A percentile compares a stretch with the other conserved stretches of the same genome.
These are phyloP conservation scores for Microbotryum scabiosae DNA, from an alignment of 1,284 basidiomycete genomes.

Conservation along the genomic window DNA sequence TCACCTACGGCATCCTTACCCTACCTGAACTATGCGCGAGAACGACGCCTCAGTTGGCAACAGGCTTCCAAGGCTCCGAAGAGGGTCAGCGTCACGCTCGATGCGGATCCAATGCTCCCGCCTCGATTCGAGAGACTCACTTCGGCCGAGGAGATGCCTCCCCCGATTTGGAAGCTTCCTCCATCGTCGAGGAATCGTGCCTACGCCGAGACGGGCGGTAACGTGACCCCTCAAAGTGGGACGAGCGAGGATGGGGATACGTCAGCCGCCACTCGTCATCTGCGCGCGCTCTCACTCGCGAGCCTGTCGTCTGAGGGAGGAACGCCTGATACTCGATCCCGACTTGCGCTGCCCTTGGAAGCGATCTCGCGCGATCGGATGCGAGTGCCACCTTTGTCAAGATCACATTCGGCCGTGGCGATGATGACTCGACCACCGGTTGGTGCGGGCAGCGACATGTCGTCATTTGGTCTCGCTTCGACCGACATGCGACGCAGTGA, in stretches of 20 bases:
- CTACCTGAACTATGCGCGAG: not conserved
- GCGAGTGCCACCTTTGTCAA: too few species aligned
- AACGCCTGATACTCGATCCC: not conserved
- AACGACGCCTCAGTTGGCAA: constrained; percentile 1
- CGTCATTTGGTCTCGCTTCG: not conserved
- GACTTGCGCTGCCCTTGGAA: not conserved
- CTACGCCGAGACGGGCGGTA: not conserved
- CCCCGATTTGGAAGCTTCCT: constrained; percentile 1
- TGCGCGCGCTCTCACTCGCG: not conserved
- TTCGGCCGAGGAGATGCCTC: constrained; percentile 4
- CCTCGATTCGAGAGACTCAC: not conserved
- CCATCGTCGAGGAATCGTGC: not conserved
- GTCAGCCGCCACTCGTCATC: not conserved
- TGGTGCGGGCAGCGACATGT: not conserved
- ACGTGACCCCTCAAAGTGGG: not conserved
- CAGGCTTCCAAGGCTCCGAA: not conserved
- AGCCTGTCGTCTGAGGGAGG: not conserved
- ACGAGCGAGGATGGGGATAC: not conserved
- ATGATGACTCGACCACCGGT: not conserved
- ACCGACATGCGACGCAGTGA: constrained; percentile 7
- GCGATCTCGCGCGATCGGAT: too few species aligned
- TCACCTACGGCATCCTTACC: not conserved
- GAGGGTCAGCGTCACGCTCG: not conserved
- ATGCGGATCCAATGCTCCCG: not conserved
- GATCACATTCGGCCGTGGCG: not conserved